Conservation (phyloP, 345 rosid species). For the Aurinia saxatilis region DNA sequence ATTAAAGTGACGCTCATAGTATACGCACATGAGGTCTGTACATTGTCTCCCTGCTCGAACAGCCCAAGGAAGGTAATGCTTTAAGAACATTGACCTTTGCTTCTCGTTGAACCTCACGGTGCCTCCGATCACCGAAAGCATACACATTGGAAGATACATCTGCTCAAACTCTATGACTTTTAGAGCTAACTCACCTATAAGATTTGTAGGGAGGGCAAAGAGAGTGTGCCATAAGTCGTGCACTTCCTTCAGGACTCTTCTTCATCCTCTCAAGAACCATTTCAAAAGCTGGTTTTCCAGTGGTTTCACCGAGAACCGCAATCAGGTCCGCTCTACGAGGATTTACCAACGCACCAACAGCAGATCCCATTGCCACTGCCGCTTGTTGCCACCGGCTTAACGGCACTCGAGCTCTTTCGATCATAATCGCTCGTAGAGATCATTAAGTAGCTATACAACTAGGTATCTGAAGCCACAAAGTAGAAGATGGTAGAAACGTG, state of each 20-base stretch:
- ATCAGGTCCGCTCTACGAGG: constrained; percentile 72
- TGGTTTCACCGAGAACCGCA: constrained; percentile 71
- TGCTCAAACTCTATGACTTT: constrained; percentile 76
- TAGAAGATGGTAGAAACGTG: too few species aligned
- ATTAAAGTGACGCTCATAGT: constrained; percentile 57
- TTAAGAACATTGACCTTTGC: constrained; percentile 54
- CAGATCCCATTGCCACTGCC: constrained; percentile 64
- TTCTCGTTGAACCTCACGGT: constrained; percentile 52
- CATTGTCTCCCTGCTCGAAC: not conserved
- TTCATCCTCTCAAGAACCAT: constrained; percentile 65
- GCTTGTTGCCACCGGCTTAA: constrained; percentile 69
- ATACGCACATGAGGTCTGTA: constrained; percentile 53
- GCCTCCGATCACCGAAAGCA: constrained; percentile 63
- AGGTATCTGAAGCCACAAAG: too few species aligned
- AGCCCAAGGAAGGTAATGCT: constrained; percentile 71
- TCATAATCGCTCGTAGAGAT: constrained; percentile 9
- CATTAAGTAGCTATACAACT: too few species aligned
- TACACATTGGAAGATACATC: constrained; percentile 69
- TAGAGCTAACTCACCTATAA: constrained; percentile 63
- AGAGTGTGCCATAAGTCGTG: constrained; percentile 85
- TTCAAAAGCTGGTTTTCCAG: constrained; percentile 66
- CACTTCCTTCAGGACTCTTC: constrained; percentile 58
- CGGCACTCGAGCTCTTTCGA: constrained; percentile 37
- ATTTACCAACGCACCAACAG: constrained; percentile 57
- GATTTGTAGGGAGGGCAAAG: constrained; percentile 61